Percentiles rank a stretch among this genome's conserved stretches.
Evolutionary conservation across 2,329 filamentous ascomycete genomes (phyloP).

Genomic region (Leptoxyphium fumago): DNA sequence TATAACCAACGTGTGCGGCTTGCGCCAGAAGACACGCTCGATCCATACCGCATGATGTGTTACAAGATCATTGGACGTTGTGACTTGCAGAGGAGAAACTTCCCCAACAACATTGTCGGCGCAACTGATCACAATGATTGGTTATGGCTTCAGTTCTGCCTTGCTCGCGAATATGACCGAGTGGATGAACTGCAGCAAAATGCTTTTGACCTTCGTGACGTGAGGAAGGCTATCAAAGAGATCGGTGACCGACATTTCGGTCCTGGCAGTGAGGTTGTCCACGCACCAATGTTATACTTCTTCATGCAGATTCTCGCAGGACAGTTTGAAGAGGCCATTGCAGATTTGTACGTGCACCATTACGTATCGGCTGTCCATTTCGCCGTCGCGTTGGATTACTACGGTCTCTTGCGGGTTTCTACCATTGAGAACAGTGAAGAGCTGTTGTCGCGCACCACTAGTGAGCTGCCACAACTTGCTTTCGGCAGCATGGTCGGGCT

Average conservation of each 20-base stretch:
- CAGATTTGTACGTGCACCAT: slow-evolving; percentile 80
- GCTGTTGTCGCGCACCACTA: slow-evolving; percentile 49
- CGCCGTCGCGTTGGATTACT: slow-evolving; percentile 74
- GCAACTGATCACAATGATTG: slow-evolving; percentile 49
- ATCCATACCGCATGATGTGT: slow-evolving; percentile 91
- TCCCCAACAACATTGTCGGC: slow-evolving; percentile 28
- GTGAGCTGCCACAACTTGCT: slow-evolving; percentile 68
- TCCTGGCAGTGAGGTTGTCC: slow-evolving; percentile 64
- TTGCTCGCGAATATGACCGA: slow-evolving; percentile 47
- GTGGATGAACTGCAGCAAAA: slow-evolving; percentile 48
- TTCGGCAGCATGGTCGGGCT: slow-evolving; percentile 88
- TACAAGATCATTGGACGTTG: slow-evolving; percentile 90
- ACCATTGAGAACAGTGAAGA: slow-evolving; percentile 65
- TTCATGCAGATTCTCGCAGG: slow-evolving; percentile 81
- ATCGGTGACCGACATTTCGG: slow-evolving; percentile 87
- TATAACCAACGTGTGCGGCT: slow-evolving; percentile 76
- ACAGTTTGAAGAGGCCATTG: slow-evolving; percentile 85
- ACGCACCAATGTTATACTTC: slow-evolving; percentile 80
- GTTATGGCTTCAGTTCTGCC: slow-evolving; percentile 51
- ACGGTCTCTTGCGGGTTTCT: slow-evolving; percentile 75
- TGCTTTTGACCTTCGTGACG: slow-evolving; percentile 47
- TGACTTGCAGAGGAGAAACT: slow-evolving; percentile 41
- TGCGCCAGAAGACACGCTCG: slow-evolving; percentile 71
- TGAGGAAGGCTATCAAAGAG: slow-evolving; percentile 69
- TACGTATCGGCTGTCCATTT: slow-evolving; percentile 94